A percentile compares a stretch with the other conserved stretches of the same genome.
phyloP scores from a whole-genome alignment of 2,329 filamentous ascomycete species.

The Sclerotinia glacialis region DNA sequence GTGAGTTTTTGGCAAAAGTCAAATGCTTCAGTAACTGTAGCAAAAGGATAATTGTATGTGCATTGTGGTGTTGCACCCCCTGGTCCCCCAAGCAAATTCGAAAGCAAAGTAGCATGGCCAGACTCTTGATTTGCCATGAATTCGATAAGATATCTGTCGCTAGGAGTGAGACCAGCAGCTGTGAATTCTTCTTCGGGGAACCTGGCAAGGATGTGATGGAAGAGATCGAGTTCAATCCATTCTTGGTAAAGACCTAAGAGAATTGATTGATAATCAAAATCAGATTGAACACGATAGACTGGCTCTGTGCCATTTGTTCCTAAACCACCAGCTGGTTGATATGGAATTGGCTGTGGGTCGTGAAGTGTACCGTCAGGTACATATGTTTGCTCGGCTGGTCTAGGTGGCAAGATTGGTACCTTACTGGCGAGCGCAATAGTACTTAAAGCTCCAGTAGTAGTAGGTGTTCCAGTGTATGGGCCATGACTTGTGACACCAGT shows the following conservation, averaged over 20 bases:
- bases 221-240: slow-evolving; percentile 81
- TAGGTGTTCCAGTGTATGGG: slow-evolving; percentile 62
- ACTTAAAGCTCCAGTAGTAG: slow-evolving; percentile 66
- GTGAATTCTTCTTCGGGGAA: slow-evolving; percentile 70
- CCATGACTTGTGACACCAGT: slow-evolving; percentile 66
- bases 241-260: slow-evolving; percentile 77
- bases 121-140: slow-evolving; percentile 77
- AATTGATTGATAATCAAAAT: slow-evolving; percentile 76
- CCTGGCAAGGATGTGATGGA: slow-evolving; percentile 69
- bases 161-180: slow-evolving; percentile 62
- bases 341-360: slow-evolving; percentile 57
- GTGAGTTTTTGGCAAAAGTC: slow-evolving; percentile 88
- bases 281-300: slow-evolving; percentile 71
- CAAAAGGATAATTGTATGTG: slow-evolving; percentile 78
- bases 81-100: slow-evolving; percentile 68
- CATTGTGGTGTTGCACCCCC: slow-evolving; percentile 64
- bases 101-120: slow-evolving; percentile 73
- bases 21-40: slow-evolving; percentile 70
- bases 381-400: slow-evolving; percentile 65
- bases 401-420: slow-evolving; percentile 57
- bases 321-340: slow-evolving; percentile 53
- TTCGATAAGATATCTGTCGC: slow-evolving; percentile 68
- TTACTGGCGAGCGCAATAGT: slow-evolving; percentile 56
- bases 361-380: slow-evolving; percentile 68
- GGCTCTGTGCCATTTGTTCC: slow-evolving; percentile 52